Conservation (phyloP, 495 filamentous ascomycete species). For the Neurospora sp. region DNA sequence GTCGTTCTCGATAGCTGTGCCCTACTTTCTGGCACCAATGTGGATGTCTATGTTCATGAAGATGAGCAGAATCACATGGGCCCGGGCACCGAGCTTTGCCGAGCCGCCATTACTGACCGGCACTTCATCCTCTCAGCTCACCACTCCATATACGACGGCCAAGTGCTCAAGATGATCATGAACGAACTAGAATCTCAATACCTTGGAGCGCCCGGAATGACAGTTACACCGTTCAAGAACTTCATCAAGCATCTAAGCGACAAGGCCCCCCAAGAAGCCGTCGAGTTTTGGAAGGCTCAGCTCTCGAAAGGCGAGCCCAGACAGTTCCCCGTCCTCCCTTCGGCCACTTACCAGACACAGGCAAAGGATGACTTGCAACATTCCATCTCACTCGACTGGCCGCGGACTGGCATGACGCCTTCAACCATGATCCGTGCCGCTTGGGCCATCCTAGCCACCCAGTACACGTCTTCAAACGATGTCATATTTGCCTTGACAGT, state of each 20-base stretch:
- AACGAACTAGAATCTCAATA: constrained; percentile 6
- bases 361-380: not conserved
- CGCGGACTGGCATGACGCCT: constrained; percentile 1
- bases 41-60: not conserved
- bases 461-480: constrained; percentile 29
- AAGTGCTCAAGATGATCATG: constrained; percentile 36
- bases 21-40: not conserved
- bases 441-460: constrained; percentile 32
- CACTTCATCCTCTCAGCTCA: constrained; percentile 47
- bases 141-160: constrained; percentile 58
- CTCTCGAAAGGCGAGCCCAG: not conserved
- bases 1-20: not conserved
- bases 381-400: not conserved
- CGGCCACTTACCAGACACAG: constrained; percentile 1
- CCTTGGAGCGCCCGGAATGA: not conserved
- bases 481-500: constrained; percentile 34
- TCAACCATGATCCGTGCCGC: constrained; percentile 30
- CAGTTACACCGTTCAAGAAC: constrained; percentile 26
- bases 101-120: constrained; percentile 13
- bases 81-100: constrained; percentile 4
- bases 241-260: constrained; percentile 32
- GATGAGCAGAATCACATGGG: not conserved
- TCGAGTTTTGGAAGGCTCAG: not conserved
- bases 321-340: constrained; percentile 14
- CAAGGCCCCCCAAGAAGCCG: not conserved